Evolutionary conservation across 2,329 filamentous ascomycete genomes (phyloP), one percentile per base, ranked within the genome.

Genomic region (Xylaria arbuscula): DNA sequence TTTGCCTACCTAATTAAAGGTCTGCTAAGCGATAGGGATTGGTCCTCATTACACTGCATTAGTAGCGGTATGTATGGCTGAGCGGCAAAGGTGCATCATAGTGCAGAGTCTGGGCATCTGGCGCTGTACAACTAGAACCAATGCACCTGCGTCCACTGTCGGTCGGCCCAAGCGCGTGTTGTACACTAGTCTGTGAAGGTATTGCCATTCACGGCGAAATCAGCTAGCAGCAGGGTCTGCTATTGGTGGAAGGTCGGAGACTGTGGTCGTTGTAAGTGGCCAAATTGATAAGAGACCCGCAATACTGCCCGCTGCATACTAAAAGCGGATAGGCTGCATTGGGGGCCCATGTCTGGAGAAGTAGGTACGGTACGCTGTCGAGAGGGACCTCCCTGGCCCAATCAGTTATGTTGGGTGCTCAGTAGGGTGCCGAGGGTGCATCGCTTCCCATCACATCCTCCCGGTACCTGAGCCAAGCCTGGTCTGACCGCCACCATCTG

Each of bases 171-270:
- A 53, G 54, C 55, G 34, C 51, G 34, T 22, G 48, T n/a, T 19
- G 11, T 51, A 24, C 42, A 11, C 34, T 15, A 28, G 32, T 50
- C 8, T 40, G n/a, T 22, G n/a, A 48, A 9, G 11, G 17, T 32
- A 47, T 57, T 68, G 57, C 53, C 48, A 62, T 69, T 62, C 65
- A 66, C 67, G 56, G 65, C 66, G 66, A 65, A 62, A 71, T 70
- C 51, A 17, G 63, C 58, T 42, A 38, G 7, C 53, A 19, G 11
- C 55, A 67, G 61, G 62, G 61, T 38, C 51, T 69, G 15, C 51
- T 15, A 76, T 75, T 76, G 74, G 73, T 36, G 32, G 47, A 54
- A 57, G 55, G 32, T 34, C 22, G 11, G 22, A 62, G 42, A 42
- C 56, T 60, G 51, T 42, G 62, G 64, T 48, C 45, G 42, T 53